Evolutionary conservation across 352 stramenopile species (phyloP), one percentile per base, ranked within the genome.

Genomic region (Pythium rhizo-oryzae): DNA sequence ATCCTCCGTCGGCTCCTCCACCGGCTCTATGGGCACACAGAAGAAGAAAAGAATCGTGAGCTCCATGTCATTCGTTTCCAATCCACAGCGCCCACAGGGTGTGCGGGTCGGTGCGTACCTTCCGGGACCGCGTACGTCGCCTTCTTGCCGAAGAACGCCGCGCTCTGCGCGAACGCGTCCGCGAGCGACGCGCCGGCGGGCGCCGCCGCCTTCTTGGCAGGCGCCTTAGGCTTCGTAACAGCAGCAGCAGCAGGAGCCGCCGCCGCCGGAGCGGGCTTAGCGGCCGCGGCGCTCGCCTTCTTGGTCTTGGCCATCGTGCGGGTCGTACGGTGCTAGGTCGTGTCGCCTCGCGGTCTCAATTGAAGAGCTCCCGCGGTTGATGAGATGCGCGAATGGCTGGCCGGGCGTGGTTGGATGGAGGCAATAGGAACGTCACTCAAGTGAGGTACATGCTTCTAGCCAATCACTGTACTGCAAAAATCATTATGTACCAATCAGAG

Each of bases 91-190:
- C 41, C n/a, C n/a, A n/a, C n/a, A n/a, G n/a, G n/a, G n/a, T n/a
- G n/a, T n/a, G 7, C 18, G 15, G 15, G 18, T 19, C n/a, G 5
- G 4, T 2, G 1, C 51, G 33, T 24, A 62, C 69, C 46, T 19
- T 61, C 50, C n/a, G 75, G 50, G 39, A 63, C 56, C 13, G 55
- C 71, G 66, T 92, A 91, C 56, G 79, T 77, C 63, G 56, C 46
- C 66, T 90, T 92, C 75, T 92, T 92, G 67, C 76, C 74, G 41
- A 85, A 85, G 55, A 91, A 80, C 51, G 75, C 75, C 24, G 77
- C 75, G 62, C 84, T 91, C 67, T 85, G 69, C 15, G 81, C 79
- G 59, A 92, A 92, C 58, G 81, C 77, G 53, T 84, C 67, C 24
- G 81, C 71, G 44, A 92, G 72, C 49, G 62, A 62, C 8, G 55